phyloP scores from a whole-genome alignment of 2,329 filamentous ascomycete species.

The Fusarium haematococcum region DNA sequence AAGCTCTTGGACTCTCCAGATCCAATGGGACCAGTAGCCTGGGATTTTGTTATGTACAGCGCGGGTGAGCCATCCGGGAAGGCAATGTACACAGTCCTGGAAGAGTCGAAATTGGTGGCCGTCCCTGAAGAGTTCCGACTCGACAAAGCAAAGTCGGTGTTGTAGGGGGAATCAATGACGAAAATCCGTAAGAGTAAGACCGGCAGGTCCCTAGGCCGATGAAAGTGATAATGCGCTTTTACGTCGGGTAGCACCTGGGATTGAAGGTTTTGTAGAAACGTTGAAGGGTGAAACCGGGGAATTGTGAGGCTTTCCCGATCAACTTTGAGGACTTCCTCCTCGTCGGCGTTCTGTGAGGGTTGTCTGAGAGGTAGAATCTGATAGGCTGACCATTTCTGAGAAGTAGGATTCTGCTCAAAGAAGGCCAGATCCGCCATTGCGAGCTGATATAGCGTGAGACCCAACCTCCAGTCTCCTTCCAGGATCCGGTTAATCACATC shows the following conservation, averaged over 20 bases:
- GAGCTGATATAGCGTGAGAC: slow-evolving; percentile 73
- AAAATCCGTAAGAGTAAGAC: slow-evolving; percentile 83
- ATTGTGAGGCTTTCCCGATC: slow-evolving; percentile 62
- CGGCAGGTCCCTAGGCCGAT: slow-evolving; percentile 75
- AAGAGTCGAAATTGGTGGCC: slow-evolving; percentile 68
- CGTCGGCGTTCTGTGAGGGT: slow-evolving; percentile 51
- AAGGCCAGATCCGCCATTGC: slow-evolving; percentile 77
- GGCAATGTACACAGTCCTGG: slow-evolving; percentile 80
- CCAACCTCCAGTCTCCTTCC: slow-evolving; percentile 76
- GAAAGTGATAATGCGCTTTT: slow-evolving; percentile 86
- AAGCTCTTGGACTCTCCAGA: slow-evolving; percentile 71
- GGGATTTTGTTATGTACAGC: slow-evolving; percentile 73
- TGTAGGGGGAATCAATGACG: slow-evolving; percentile 84
- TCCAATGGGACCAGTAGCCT: slow-evolving; percentile 55
- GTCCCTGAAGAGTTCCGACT: slow-evolving; percentile 46
- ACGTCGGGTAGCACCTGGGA: slow-evolving; percentile 80
- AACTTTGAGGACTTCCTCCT: slow-evolving; percentile 54
- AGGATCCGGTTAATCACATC: slow-evolving; percentile 73
- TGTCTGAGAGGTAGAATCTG: slow-evolving; percentile 66
- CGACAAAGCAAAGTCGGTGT: slow-evolving; percentile 64
- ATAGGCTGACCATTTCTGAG: slow-evolving; percentile 73
- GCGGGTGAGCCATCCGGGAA: slow-evolving; percentile 85
- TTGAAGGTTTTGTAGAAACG: slow-evolving; percentile 82
- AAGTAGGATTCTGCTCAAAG: slow-evolving; percentile 72
- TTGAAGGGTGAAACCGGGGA: slow-evolving; percentile 83